phyloP scores from a whole-genome alignment of 805 yeast genomes.

The Saturnispora bothae region DNA sequence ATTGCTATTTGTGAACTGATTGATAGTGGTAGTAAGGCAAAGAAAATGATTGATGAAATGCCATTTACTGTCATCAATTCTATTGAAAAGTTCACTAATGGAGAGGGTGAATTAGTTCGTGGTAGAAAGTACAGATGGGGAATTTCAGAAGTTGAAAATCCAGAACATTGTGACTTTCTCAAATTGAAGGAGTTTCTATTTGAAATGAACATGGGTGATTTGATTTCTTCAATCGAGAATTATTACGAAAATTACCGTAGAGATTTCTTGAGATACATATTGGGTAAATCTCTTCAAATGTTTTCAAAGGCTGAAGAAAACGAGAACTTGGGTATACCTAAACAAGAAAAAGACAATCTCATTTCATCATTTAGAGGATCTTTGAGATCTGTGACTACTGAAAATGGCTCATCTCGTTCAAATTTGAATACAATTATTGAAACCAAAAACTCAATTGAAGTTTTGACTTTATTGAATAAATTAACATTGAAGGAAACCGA shows the following conservation, averaged over 20 bases:
- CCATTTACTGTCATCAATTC: slow-evolving; percentile 74
- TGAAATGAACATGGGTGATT: slow-evolving; percentile 64
- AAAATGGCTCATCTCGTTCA: slow-evolving; percentile 15
- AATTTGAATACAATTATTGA: slow-evolving; percentile 24
- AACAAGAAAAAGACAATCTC: slow-evolving; percentile 15
- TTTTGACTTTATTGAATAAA: slow-evolving; percentile 30
- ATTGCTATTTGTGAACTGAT: slow-evolving; percentile 49
- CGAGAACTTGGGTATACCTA: slow-evolving; percentile 13
- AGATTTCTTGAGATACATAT: slow-evolving; percentile 35
- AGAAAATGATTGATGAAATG: slow-evolving; percentile 31
- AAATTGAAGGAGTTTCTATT: slow-evolving; percentile 55
- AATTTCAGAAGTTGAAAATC: slow-evolving; percentile 69
- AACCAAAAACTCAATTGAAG: slow-evolving; percentile 23
- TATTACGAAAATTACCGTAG: slow-evolving; percentile 64
- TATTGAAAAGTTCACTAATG: slow-evolving; percentile 34
- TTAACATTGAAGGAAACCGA: slow-evolving; percentile 31
- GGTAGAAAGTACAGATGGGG: slow-evolving; percentile 87
- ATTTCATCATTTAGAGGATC: slow-evolving; percentile 20
- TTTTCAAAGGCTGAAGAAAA: slow-evolving; percentile 8
- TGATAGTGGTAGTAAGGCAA: slow-evolving; percentile 27
- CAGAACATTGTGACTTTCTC: slow-evolving; percentile 64
- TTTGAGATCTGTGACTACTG: slow-evolving; percentile 15
- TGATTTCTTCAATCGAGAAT: slow-evolving; percentile 65
- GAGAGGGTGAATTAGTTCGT: slow-evolving; percentile 41
- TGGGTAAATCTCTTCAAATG: slow-evolving; percentile 22